These are phyloP conservation scores for Pyricularia grisea DNA, from an alignment of 2,329 filamentous ascomycete genomes.

Conservation along the genomic window DNA sequence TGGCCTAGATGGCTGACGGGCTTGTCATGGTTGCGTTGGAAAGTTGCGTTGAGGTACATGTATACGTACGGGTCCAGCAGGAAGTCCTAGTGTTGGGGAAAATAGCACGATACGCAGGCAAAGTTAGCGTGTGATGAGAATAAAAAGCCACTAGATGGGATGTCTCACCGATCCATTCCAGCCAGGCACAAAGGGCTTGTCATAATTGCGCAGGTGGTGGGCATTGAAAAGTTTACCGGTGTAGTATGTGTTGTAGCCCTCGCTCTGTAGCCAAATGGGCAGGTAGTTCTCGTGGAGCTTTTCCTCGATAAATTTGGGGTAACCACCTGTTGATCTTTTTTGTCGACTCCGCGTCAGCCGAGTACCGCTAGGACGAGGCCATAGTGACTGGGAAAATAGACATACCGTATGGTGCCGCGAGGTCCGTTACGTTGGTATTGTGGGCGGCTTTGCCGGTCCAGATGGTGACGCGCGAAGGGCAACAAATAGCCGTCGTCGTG, in stretches of 20 bases:
- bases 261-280: slow-evolving; percentile 60
- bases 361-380: too few relatives aligned
- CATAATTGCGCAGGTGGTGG: slow-evolving; percentile 52
- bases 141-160: too few relatives aligned
- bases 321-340: slow-evolving; percentile 32
- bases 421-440: slow-evolving; percentile 21
- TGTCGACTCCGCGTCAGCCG: too few relatives aligned
- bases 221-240: slow-evolving; percentile 65
- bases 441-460: slow-evolving; percentile 16
- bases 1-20: slow-evolving; percentile 14
- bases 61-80: slow-evolving; percentile 55
- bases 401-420: slow-evolving; percentile 23
- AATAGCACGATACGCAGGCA: not conserved
- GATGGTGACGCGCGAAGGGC: slow-evolving; percentile 16
- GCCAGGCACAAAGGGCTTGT: slow-evolving; percentile 44
- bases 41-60: slow-evolving; percentile 51
- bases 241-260: slow-evolving; percentile 64
- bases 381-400: not conserved
- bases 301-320: slow-evolving; percentile 55
- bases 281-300: slow-evolving; percentile 60
- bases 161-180: slow-evolving; percentile 54
- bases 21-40: slow-evolving; percentile 39
- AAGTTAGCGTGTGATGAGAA: slow-evolving; percentile 12
- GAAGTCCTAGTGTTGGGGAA: not conserved
- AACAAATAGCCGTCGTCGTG: slow-evolving; percentile 16